A percentile compares a stretch with the other conserved stretches of the same genome.
Conservation (phyloP, 805 yeast genomes). For the Starmerella vitae region DNA sequence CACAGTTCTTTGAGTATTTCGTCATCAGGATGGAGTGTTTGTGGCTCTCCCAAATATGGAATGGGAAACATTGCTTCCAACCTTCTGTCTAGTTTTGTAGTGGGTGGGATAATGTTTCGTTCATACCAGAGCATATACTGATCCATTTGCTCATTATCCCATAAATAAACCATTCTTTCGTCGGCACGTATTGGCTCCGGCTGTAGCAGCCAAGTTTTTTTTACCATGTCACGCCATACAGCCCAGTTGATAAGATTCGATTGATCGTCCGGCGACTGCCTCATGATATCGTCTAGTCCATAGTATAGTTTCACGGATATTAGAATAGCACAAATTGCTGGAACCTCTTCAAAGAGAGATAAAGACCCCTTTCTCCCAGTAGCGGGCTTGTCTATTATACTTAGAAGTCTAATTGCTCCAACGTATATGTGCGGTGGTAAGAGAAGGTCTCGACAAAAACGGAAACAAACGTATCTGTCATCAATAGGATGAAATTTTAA, state of each 20-base stretch:
- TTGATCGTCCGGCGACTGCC: constrained; percentile 6
- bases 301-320: constrained; percentile 16
- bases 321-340: constrained; percentile 10
- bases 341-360: constrained; percentile 8
- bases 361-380: neutral
- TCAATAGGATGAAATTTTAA: constrained; percentile 3
- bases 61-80: constrained; percentile 21
- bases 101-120: neutral
- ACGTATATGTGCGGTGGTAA: constrained; percentile 40
- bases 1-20: constrained; percentile 11
- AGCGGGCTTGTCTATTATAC: neutral
- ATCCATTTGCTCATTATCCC: constrained; percentile 37
- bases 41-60: neutral
- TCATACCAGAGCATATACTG: constrained; percentile 41
- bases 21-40: neutral
- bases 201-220: constrained; percentile 22
- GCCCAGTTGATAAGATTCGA: constrained; percentile 17
- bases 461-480: constrained; percentile 5
- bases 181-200: constrained; percentile 22
- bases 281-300: constrained; percentile 20
- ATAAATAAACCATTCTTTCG: constrained; percentile 31
- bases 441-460: constrained; percentile 28
- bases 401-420: constrained; percentile 26
- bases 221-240: constrained; percentile 28
- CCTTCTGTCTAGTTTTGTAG: constrained; percentile 5